Evolutionary conservation across 1,139 yeast genomes (phyloP), one percentile per base, ranked within the genome.

Genomic region (Yamadazyma epiphylla): DNA sequence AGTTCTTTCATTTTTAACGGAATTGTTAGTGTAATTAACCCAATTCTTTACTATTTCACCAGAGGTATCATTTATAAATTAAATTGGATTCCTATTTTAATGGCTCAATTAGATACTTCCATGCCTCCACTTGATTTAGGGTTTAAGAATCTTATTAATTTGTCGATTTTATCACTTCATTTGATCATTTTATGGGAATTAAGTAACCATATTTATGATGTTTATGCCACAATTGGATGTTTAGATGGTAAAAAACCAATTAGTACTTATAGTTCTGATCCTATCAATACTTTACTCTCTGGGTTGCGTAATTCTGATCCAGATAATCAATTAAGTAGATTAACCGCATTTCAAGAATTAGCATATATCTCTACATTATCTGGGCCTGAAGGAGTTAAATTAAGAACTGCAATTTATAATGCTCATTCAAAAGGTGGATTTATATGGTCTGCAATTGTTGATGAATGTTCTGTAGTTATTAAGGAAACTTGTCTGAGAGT

Each of bases 141-240:
- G 0, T 38, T 71, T 14, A 37, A 44, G 2, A 54, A 68, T n/a
- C 41, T 66, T 25, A 17, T 65, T 9, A 55, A 60, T 27, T 42
- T 72, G 5, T 45, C 66, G 2, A 51, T 63, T 25, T 45, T 65
- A 2, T 57, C 77, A 4, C 63, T 68, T 38, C 45, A 70, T 8
- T 41, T 70, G 4, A 43, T 69, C 4, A 44, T 70, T 24, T 46
- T 66, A 13, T 83, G 88, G 84, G 88, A 81, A 43, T 37, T 75
- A 8, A 57, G 75, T 20, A 82, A 84, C 52, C 70, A 74, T 36
- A 62, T 78, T 2, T 88, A 78, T 49, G 66, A 76, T 40, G 80
- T 87, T 4, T 89, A 86, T 53, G 71, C 89, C 49, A 72, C 88
- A 6, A 71, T 85, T 38, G 96, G 96, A 0, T 91, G 97, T 42